These are phyloP conservation scores for Aspergillus arachidicola DNA, from an alignment of 2,329 filamentous ascomycete genomes.

Conservation along the genomic window DNA sequence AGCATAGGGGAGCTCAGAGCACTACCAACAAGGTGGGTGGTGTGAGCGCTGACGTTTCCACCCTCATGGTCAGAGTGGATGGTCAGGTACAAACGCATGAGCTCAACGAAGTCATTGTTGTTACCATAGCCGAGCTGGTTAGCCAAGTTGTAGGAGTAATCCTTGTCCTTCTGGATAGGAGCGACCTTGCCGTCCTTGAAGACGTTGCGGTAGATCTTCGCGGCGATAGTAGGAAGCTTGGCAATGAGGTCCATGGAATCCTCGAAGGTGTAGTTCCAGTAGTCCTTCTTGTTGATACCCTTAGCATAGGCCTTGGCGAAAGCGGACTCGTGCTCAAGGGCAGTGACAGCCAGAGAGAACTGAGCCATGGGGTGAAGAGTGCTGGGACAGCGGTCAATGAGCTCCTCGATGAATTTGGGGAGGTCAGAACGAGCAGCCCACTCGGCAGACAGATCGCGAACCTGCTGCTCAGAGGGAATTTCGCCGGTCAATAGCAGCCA, in stretches of 20 bases:
- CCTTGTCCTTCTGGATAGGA: conserved; percentile 95
- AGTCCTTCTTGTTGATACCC: conserved; percentile 99
- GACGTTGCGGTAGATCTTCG: conserved; percentile 99
- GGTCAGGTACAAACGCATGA: conserved; percentile 98
- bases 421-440: conserved; percentile 97
- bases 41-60: conserved; percentile 98
- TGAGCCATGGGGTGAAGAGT: conserved; percentile 99
- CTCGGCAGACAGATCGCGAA: conserved; percentile 95
- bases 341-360: conserved; percentile 96
- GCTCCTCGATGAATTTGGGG: conserved; percentile 97
- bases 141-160: conserved; percentile 98
- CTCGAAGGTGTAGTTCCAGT: conserved; percentile 99
- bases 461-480: conserved; percentile 96
- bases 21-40: conserved; percentile 95
- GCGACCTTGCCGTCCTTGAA: conserved; percentile 99
- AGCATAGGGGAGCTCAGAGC: conserved; percentile 97
- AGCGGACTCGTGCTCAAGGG: conserved; percentile 95
- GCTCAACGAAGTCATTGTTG: conserved; percentile 96
- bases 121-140: conserved; percentile 97
- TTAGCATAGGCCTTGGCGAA: conserved; percentile 99
- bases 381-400: conserved; percentile 98
- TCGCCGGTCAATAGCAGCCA: conserved; percentile 98
- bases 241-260: conserved; percentile 99
- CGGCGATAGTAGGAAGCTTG: conserved; percentile 96
- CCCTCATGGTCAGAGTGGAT: conserved; percentile 99